These are phyloP conservation scores for Paramecium caudatum DNA, from an alignment of 73 alveolate genomes.

Conservation along the genomic window DNA sequence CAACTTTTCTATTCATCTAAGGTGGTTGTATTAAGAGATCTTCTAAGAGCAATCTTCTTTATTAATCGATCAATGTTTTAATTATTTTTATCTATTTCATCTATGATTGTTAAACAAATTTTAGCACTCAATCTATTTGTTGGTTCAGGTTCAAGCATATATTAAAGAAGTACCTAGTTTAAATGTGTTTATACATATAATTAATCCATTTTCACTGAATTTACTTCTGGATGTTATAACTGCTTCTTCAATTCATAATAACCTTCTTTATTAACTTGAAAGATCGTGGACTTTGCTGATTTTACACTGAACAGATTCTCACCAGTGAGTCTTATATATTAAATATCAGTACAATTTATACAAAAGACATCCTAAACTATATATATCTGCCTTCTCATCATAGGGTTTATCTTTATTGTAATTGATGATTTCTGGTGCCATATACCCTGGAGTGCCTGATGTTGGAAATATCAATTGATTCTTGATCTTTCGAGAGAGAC, in stretches of 20 bases:
- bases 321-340: conserved; percentile 24
- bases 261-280: conserved; percentile 31
- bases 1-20: conserved; percentile 22
- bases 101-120: conserved; percentile 7
- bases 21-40: conserved; percentile 20
- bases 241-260: conserved; percentile 49
- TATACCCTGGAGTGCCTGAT: conserved; percentile 89
- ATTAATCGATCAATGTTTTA: background rate
- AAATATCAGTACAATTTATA: background rate
- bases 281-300: conserved; percentile 6
- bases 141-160: conserved; percentile 60
- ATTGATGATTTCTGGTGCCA: conserved; percentile 88
- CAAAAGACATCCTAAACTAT: conserved; percentile 47
- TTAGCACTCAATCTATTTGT: conserved; percentile 39
- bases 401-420: conserved; percentile 46
- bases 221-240: conserved; percentile 56
- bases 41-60: conserved; percentile 13
- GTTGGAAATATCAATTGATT: conserved; percentile 60
- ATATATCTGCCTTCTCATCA: conserved; percentile 60
- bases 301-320: conserved; percentile 12
- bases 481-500: conserved; percentile 46
- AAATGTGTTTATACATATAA: background rate
- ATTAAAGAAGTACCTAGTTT: background rate
- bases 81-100: conserved; percentile 61
- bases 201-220: conserved; percentile 55